These are phyloP conservation scores for Balakata baccata DNA, from an alignment of 345 rosid genomes.

Conservation along the genomic window DNA sequence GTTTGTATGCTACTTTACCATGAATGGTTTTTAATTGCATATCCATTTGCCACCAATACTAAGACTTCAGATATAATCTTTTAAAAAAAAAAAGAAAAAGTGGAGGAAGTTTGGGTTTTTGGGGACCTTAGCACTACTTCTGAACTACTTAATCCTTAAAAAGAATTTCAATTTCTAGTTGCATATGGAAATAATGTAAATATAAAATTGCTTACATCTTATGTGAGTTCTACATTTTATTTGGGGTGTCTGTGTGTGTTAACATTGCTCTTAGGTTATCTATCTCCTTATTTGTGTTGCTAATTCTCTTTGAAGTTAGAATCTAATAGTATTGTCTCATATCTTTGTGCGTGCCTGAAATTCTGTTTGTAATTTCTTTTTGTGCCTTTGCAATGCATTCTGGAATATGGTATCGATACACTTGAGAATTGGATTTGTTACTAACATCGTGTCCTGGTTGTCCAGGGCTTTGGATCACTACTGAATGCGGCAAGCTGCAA, in stretches of 20 bases:
- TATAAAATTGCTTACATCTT: neutral
- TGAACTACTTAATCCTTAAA: neutral
- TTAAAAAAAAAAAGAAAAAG: neutral
- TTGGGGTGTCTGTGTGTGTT: too few species aligned
- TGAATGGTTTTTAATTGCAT: neutral
- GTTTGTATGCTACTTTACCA: neutral
- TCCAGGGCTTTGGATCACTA: slow-evolving; percentile 80
- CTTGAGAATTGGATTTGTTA: neutral
- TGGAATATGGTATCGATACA: neutral
- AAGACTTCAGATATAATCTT: neutral
- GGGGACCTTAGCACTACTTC: neutral
- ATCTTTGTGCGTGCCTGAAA: neutral
- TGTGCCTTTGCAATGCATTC: neutral
- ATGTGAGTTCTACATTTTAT: too few species aligned
- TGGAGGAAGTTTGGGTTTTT: neutral
- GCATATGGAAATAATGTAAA: neutral
- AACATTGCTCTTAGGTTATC: too few species aligned
- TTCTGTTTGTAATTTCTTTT: neutral
- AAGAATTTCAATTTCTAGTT: too few species aligned
- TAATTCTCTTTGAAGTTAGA: neutral
- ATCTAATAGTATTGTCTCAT: neutral
- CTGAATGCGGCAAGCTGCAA: slow-evolving; percentile 83
- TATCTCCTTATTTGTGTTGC: neutral
- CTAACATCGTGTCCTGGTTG: slow-evolving; percentile 19
- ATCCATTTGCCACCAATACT: neutral